phyloP scores from a whole-genome alignment of 1,139 yeast species.

The Yamadazyma conglobata region DNA sequence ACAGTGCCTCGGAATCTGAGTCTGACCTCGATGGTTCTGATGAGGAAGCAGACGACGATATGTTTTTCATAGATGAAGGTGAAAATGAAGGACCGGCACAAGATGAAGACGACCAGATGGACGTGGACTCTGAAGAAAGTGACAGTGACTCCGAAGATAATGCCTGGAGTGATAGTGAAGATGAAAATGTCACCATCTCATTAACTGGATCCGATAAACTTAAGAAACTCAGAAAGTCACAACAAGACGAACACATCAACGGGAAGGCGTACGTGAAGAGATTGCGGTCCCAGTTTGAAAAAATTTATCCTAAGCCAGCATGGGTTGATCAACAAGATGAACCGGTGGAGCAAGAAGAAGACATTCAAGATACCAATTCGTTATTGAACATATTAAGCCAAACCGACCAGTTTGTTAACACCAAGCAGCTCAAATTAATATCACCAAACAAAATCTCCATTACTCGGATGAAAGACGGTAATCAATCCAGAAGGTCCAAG shows the following conservation, averaged over 20 bases:
- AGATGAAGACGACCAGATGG: constrained; percentile 32
- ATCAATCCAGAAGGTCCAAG: constrained; percentile 60
- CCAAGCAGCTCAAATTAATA: constrained; percentile 53
- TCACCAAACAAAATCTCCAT: constrained; percentile 74
- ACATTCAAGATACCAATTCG: constrained; percentile 43
- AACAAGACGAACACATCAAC: constrained; percentile 53
- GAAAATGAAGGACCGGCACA: constrained; percentile 26
- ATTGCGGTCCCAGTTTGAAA: constrained; percentile 79
- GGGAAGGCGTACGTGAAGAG: constrained; percentile 72
- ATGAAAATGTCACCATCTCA: constrained; percentile 67
- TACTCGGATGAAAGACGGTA: constrained; percentile 81
- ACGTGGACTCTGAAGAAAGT: constrained; percentile 23
- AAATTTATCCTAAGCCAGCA: constrained; percentile 80
- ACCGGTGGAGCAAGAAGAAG: constrained; percentile 16
- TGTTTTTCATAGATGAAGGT: constrained; percentile 64
- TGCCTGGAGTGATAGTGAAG: constrained; percentile 95
- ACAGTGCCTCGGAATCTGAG: constrained; percentile 17
- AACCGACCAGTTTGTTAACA: constrained; percentile 53
- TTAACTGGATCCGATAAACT: constrained; percentile 57
- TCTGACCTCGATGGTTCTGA: constrained; percentile 18
- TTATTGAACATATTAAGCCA: constrained; percentile 58
- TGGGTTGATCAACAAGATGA: constrained; percentile 63
- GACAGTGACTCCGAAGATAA: constrained; percentile 35
- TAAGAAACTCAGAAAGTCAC: constrained; percentile 67
- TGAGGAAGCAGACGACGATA: constrained; percentile 28